Evolutionary conservation across 2,329 filamentous ascomycete species (phyloP).

Genomic region (Monilinia polystroma): DNA sequence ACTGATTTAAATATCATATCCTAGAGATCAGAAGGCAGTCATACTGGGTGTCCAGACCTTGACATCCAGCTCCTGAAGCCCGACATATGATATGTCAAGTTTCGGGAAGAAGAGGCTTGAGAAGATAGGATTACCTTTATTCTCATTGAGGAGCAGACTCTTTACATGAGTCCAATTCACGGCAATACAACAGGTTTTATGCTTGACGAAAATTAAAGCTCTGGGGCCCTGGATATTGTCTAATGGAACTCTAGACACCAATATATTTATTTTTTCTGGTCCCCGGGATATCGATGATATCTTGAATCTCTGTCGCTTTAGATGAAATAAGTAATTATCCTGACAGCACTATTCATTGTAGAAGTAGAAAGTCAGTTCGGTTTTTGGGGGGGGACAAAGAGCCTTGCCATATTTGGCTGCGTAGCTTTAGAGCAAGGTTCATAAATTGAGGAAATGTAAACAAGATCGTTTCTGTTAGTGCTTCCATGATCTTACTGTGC

Average conservation of each 20-base stretch:
- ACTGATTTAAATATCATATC: no score
- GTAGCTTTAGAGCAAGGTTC: background rate
- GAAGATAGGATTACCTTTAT: background rate
- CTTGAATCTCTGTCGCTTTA: background rate
- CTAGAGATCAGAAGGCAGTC: no score
- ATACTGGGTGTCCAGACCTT: no score
- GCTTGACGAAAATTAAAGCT: background rate
- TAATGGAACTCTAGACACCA: background rate
- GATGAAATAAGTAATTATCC: no score
- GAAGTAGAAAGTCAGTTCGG: background rate
- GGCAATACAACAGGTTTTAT: background rate
- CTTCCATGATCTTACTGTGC: background rate
- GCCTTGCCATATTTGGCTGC: background rate
- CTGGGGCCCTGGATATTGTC: background rate
- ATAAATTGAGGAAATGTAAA: background rate
- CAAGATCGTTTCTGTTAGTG: no score
- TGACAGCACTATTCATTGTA: background rate
- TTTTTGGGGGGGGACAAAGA: background rate
- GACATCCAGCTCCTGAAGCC: no score
- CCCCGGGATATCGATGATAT: background rate
- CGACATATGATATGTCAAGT: background rate
- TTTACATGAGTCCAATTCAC: background rate
- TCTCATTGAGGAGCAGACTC: background rate
- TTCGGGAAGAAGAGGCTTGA: background rate
- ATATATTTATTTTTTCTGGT: background rate